Evolutionary conservation across 805 yeast genomes (phyloP), one percentile per base, ranked within the genome.

Genomic region (Ogataea philodendri): DNA sequence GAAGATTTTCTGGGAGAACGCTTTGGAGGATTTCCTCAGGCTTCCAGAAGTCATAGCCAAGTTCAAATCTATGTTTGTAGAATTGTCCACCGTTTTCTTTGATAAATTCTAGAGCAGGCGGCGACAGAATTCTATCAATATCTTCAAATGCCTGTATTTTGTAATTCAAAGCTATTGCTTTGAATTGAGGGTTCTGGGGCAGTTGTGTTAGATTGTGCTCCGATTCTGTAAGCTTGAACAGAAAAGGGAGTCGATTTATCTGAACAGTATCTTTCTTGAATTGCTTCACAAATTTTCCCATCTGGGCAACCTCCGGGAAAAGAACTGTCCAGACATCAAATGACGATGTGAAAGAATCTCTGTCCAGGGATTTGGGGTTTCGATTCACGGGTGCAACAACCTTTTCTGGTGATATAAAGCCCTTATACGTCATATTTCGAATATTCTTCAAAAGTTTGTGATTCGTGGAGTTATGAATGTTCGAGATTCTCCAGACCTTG

Each of bases 21-120:
- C 95, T 74, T 28, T 69, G 66, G 23, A 93, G 65, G 10, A 93
- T 82, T 48, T 93, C 96, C 37, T 94, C 98, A 0, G 89, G 70
- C 47, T 78, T 78, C 97, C 97, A 93, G 59, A 76, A 85, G 32
- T 76, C 70, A 56, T 93, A 93, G 44, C 69, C 81, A 32, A 93
- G 60, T 0, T 52, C 55, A 39, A 86, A 65, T 3, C 61, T 66
- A 51, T 83, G 79, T 2, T 81, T 76, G 23, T 60, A 58, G 9
- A 83, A 55, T 5, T 57, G 54, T 1, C 78, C 72, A 0, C 68
- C 62, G 27, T 68, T 65, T 19, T 73, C 70, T 9, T 65, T 49
- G 2, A 89, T 59, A 38, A 69, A 69, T 9, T 60, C 59, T 17
- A 60, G 45, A 0, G 85, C 69, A 9, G 54, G 59, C 1, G 60